Percentiles rank a stretch among this genome's conserved stretches.
These are phyloP conservation scores for Lactifluus echinatus DNA, from an alignment of 768 basidiomycete genomes.

Conservation along the genomic window DNA sequence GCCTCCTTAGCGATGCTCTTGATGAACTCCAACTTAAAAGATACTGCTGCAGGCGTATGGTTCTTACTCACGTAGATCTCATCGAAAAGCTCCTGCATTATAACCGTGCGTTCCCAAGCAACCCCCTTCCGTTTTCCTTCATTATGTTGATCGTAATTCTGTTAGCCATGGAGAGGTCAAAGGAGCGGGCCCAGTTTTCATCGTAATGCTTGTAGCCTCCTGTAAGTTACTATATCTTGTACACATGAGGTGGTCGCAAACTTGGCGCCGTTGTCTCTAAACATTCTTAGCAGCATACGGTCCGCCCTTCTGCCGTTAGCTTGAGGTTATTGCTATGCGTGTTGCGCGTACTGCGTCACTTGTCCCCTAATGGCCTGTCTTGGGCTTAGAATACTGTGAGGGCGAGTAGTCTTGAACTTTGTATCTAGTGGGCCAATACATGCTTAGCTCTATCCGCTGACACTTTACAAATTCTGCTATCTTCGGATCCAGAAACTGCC, in stretches of 20 bases:
- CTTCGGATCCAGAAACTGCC: too few relatives aligned
- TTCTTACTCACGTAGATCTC: conserved; percentile 93
- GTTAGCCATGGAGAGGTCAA: conserved; percentile 24
- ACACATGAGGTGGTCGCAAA: background rate
- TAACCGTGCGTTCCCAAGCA: conserved; percentile 56
- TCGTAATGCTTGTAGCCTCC: background rate
- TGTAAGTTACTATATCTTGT: background rate
- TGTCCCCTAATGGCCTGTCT: too few relatives aligned
- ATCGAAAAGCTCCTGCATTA: conserved; percentile 96
- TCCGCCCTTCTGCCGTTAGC: too few relatives aligned
- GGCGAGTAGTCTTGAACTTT: too few relatives aligned
- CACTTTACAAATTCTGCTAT: too few relatives aligned
- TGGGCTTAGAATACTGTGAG: too few relatives aligned
- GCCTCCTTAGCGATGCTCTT: conserved; percentile 62
- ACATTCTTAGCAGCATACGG: background rate
- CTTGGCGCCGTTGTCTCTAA: background rate
- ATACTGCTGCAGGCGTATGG: conserved; percentile 97
- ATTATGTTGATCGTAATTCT: background rate
- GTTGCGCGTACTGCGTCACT: too few relatives aligned
- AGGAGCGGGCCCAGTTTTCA: conserved; percentile 16
- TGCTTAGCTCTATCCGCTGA: too few relatives aligned
- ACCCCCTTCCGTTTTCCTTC: background rate
- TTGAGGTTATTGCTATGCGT: too few relatives aligned
- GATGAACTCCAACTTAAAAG: conserved; percentile 84
- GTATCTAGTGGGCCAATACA: too few relatives aligned